These are phyloP conservation scores for Rosa multiflora DNA, from an alignment of 306 rosid species.

Conservation along the genomic window DNA sequence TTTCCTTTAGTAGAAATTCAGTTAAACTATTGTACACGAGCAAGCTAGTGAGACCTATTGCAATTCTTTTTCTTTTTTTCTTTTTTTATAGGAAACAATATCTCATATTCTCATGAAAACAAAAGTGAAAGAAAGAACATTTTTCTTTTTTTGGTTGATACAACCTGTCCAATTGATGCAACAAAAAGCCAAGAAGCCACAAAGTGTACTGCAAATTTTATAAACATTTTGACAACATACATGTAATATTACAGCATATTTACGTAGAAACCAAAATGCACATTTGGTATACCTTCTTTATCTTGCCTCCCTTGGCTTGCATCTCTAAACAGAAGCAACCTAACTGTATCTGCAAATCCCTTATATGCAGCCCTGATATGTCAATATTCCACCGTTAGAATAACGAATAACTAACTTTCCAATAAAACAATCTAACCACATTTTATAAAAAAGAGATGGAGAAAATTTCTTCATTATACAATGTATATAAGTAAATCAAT, in stretches of 20 bases:
- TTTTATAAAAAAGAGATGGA: not conserved
- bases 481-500: not conserved
- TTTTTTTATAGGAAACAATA: not conserved
- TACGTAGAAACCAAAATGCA: conserved; percentile 11
- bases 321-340: conserved; percentile 92
- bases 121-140: not conserved
- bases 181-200: not conserved
- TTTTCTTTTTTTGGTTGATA: not conserved
- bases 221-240: not conserved
- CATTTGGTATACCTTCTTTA: conserved; percentile 71
- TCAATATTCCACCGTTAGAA: conserved; percentile 10
- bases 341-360: conserved; percentile 77
- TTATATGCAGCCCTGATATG: conserved; percentile 87
- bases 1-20: not conserved
- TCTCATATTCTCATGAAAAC: not conserved
- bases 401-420: conserved; percentile 20
- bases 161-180: not conserved
- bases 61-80: not conserved
- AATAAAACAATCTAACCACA: conserved; percentile 9
- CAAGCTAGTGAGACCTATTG: not conserved
- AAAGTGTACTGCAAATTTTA: not conserved
- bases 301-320: conserved; percentile 87
- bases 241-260: conserved; percentile 11
- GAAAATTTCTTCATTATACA: not conserved
- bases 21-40: not conserved